Base-by-base conservation (phyloP, 2,329 filamentous ascomycete genomes). In the Colletotrichum sp. region DNA sequence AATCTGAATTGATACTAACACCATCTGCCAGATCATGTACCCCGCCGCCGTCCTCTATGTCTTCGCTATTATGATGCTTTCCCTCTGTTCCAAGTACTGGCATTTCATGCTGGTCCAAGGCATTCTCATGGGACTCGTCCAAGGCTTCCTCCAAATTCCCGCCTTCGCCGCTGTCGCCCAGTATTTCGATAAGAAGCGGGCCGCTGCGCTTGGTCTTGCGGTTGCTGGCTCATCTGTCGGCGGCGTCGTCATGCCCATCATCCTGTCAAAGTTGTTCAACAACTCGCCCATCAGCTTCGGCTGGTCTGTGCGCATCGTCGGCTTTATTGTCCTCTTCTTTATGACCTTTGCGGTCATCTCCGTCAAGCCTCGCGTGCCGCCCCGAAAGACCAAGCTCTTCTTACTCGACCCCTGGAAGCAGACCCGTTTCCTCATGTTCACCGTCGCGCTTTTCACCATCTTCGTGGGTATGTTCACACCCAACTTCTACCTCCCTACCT, bases 401-500 rank as follows among this genome's bases (percentile, higher is more conserved):
- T 21, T 88, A 79, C 2, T 87, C 0, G 21, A 49, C 0, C 84
- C 86, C 1, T 87, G 86, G 60, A 81, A 77, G 26, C 77, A 85
- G 21, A 24, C 67, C 4, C 77, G 63, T 13, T 87, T 80, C 70
- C 13, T 81, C 16, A 49, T 83, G 3, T 67, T 85, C 10, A 80
- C 85, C 2, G 34, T 78, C 0, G 81, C 84, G 0, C 18, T 83
- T 1, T 87, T 87, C 77, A 85, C 85, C 73, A 76, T 84, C 16
- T 83, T 89, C 78, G 82, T 87, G 26, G 84, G 85, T 71, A 88
- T 90, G 80, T 90, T 92, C 78, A 89, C 89, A 30, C 90, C 91
- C 24, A 84, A 92, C 49, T 92, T 92, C 83, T 92, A 90, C 82
- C 85, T 92, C 28, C 90, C 92, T 18, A 86, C 90, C 1, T 95